Evolutionary conservation across 2,329 filamentous ascomycete species (phyloP).

Genomic region (Aaosphaeria pasadenensis): DNA sequence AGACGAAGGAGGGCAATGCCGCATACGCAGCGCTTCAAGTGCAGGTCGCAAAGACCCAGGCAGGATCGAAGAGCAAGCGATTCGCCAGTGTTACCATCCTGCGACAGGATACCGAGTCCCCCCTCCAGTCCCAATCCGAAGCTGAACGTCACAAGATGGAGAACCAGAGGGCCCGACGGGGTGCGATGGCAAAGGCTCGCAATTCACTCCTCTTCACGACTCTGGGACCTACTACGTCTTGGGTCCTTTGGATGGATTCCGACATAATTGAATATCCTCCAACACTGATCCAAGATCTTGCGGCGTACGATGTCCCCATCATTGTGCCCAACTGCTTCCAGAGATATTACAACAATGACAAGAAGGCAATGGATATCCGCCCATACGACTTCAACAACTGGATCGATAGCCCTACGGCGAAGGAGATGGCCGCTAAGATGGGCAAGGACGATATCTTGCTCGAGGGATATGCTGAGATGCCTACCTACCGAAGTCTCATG

Average conservation of each 20-base stretch:
- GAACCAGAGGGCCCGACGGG: constrained; percentile 81
- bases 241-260: constrained; percentile 94
- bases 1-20: constrained; percentile 85
- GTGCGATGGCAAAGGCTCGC: constrained; percentile 88
- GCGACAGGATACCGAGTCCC: constrained; percentile 88
- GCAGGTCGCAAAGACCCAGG: constrained; percentile 81
- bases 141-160: constrained; percentile 85
- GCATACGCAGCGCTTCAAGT: constrained; percentile 81
- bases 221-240: constrained; percentile 82
- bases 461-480: constrained; percentile 89
- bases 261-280: constrained; percentile 88
- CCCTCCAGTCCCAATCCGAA: constrained; percentile 77
- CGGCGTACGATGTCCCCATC: constrained; percentile 81
- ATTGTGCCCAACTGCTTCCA: constrained; percentile 97
- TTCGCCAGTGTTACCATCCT: constrained; percentile 95
- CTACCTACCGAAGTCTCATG: constrained; percentile 90
- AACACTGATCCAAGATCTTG: constrained; percentile 86
- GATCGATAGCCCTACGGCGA: constrained; percentile 82
- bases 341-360: constrained; percentile 67
- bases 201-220: constrained; percentile 96
- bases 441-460: constrained; percentile 87
- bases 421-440: constrained; percentile 74
- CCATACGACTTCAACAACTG: constrained; percentile 98
- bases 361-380: constrained; percentile 68
- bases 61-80: constrained; percentile 72